These are phyloP conservation scores for Acacia acuminata DNA, from an alignment of 306 rosid genomes.

Conservation along the genomic window DNA sequence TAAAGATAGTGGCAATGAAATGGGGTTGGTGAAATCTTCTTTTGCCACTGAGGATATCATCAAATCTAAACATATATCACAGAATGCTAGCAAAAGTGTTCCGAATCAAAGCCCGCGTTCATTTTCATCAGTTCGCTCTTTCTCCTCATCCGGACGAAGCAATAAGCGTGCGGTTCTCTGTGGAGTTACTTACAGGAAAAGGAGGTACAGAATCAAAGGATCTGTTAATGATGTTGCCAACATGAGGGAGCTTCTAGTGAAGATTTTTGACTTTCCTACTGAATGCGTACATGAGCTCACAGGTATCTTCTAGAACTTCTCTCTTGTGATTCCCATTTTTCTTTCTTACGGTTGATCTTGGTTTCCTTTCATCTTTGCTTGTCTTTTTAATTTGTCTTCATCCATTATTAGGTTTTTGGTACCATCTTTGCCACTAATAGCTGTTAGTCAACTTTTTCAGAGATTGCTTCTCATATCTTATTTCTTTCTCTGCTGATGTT, in stretches of 20 bases:
- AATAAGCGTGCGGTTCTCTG: conserved; percentile 79
- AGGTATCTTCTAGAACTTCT: conserved; percentile 47
- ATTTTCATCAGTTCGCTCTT: conserved; percentile 1
- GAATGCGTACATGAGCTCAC: conserved; percentile 61
- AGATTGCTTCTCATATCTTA: not conserved
- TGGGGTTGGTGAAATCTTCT: conserved; percentile 23
- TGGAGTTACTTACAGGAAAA: conserved; percentile 60
- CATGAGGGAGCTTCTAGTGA: conserved; percentile 55
- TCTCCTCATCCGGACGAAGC: conserved; percentile 20
- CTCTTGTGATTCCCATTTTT: not conserved
- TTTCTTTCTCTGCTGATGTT: not conserved
- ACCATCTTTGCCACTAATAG: not conserved
- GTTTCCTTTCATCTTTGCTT: not conserved
- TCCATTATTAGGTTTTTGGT: not conserved
- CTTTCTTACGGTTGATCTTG: not conserved
- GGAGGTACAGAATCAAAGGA: conserved; percentile 62
- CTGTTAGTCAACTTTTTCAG: not conserved
- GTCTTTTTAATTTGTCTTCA: not conserved
- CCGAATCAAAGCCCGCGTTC: not conserved
- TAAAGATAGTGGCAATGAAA: conserved; percentile 16
- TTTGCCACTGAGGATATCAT: conserved; percentile 29
- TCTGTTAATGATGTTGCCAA: conserved; percentile 59
- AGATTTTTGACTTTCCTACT: conserved; percentile 43
- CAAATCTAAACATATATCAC: conserved; percentile 13
- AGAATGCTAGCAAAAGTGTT: conserved; percentile 17